Base-by-base conservation (phyloP, 2,329 filamentous ascomycete genomes). In the Neofusicoccum umdonicola region DNA sequence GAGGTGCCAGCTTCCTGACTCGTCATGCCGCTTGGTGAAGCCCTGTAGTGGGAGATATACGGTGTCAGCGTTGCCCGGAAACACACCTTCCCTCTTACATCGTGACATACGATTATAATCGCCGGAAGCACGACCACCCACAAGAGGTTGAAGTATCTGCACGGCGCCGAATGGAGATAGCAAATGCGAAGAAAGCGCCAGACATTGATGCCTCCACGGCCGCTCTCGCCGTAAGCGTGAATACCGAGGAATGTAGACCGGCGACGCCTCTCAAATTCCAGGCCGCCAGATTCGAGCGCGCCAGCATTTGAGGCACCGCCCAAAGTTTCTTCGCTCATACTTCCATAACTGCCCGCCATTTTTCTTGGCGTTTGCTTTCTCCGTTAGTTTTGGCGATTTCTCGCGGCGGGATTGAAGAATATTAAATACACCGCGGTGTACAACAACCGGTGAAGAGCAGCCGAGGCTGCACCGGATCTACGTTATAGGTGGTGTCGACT, bases 41-140 rank as follows among this genome's bases (percentile, higher is more conserved):
- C 52, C 52, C 52, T 56, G 19, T 83, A 78, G 17, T 88, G 80
- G 63, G 22, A 22, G 3, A 22, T 22, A 3, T 22, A 22, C 22
- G 22, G 5, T 42, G 62, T 3, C 64, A 61, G 11, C 22, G 3
- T 22, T 22, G 22, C 22, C 22, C 22, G 3, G 22, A 22, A 22
- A 22, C 22, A 22, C 2, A 22, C 3, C 2, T 22, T 2, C 22
- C 22, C 22, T 34, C 19, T 19, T 19, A 22, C 15, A 63, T 22
- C 22, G 22, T 22, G 22, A 65, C 69, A 22, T 73, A 87, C 71
- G 77, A 91, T 79, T 15, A 82, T 87, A 68, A 93, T 87, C 17
- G 89, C 90, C 35, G 85, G 86, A 4, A 89, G 89, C 1, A 92
- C 90, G 67, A 91, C 82, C 5, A 90, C 90, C 90, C 90, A 93